These are phyloP conservation scores for Waltiozyma sp. DNA, from an alignment of 1,139 yeast genomes.

Conservation along the genomic window DNA sequence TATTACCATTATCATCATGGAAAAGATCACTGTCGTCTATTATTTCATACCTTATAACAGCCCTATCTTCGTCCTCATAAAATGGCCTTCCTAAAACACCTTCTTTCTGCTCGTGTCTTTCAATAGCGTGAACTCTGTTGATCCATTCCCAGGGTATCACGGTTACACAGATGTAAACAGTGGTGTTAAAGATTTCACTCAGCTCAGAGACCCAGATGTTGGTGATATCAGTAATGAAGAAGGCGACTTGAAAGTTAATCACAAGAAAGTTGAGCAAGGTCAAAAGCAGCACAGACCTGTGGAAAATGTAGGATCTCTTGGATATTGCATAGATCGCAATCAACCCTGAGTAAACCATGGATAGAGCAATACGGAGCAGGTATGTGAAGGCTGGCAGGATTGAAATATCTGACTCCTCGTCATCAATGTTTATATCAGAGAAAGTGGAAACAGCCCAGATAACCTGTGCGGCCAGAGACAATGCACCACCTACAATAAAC, in stretches of 20 bases:
- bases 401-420: slow-evolving; percentile 35
- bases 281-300: slow-evolving; percentile 38
- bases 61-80: slow-evolving; percentile 49
- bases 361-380: slow-evolving; percentile 63
- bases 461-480: slow-evolving; percentile 49
- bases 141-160: slow-evolving; percentile 88
- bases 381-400: slow-evolving; percentile 74
- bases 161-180: slow-evolving; percentile 61
- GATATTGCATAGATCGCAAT: slow-evolving; percentile 48
- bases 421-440: slow-evolving; percentile 19
- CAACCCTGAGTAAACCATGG: slow-evolving; percentile 61
- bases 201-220: slow-evolving; percentile 61
- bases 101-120: slow-evolving; percentile 57
- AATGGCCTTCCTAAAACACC: slow-evolving; percentile 75
- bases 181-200: slow-evolving; percentile 63
- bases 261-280: slow-evolving; percentile 49
- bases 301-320: slow-evolving; percentile 45
- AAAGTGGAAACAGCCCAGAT: slow-evolving; percentile 64
- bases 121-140: slow-evolving; percentile 50
- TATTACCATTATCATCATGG: slow-evolving; percentile 2
- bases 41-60: slow-evolving; percentile 30
- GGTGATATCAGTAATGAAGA: slow-evolving; percentile 71
- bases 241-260: slow-evolving; percentile 55
- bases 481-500: slow-evolving; percentile 46
- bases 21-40: slow-evolving; percentile 8